Percentiles rank a stretch among this genome's conserved stretches.
Conservation (phyloP, 164 flowering plant species). For the Sedum album region DNA sequence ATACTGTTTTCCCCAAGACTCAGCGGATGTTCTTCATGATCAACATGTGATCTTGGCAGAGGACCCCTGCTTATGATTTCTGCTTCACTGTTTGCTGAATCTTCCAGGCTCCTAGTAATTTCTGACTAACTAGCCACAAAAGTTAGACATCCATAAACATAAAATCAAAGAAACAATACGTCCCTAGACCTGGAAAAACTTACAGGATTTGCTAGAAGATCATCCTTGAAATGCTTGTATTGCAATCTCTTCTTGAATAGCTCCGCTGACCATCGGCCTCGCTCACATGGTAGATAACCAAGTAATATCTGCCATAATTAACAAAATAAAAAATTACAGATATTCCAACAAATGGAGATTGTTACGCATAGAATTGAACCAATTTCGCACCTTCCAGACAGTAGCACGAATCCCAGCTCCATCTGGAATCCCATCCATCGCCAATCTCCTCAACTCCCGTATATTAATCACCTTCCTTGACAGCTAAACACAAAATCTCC, state of each 20-base stretch:
- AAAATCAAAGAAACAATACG: not conserved
- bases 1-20: slow-evolving; percentile 86
- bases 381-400: not conserved
- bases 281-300: slow-evolving; percentile 6
- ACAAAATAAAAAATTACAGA: not conserved
- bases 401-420: slow-evolving; percentile 10
- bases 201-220: slow-evolving; percentile 7
- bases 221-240: slow-evolving; percentile 7
- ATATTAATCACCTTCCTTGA: slow-evolving; percentile 9
- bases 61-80: slow-evolving; percentile 38
- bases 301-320: slow-evolving; percentile 3
- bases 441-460: slow-evolving; percentile 7
- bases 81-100: slow-evolving; percentile 28
- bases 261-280: not conserved
- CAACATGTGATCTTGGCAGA: slow-evolving; percentile 69
- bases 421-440: slow-evolving; percentile 4
- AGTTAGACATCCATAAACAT: slow-evolving; percentile 35
- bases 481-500: not conserved
- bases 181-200: not conserved
- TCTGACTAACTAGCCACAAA: slow-evolving; percentile 95
- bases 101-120: slow-evolving; percentile 72
- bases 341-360: not conserved
- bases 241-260: slow-evolving; percentile 5
- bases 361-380: too few relatives aligned
- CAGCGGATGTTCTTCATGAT: slow-evolving; percentile 90